Base-by-base conservation (phyloP, 768 basidiomycete species). In the Hypholoma sublateritium region DNA sequence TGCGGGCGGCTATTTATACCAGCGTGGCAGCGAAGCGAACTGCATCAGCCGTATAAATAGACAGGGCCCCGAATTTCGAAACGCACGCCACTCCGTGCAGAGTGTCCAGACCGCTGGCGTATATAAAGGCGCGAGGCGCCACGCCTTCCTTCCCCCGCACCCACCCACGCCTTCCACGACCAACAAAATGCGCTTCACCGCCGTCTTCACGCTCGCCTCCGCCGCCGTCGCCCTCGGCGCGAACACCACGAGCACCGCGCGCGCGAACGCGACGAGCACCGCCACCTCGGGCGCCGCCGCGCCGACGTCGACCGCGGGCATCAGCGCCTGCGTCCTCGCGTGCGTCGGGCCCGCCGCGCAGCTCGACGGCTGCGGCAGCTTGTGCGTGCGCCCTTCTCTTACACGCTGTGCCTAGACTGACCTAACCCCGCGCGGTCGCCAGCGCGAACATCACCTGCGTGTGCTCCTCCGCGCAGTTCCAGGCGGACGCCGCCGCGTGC, bases 381-480 rank as follows among this genome's bases (percentile, higher is more conserved):
- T 46, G 45, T 46, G 17, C 14, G 45, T 19, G n/a, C 45, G 45
- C 17, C 13, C 5, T 41, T 50, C 8, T 14, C 22, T 24, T 7
- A 6, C 17, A 17, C 41, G 41, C 39, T 36, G n/a, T n/a, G n/a
- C n/a, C n/a, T n/a, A n/a, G n/a, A n/a, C n/a, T n/a, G n/a, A n/a
- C n/a, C n/a, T n/a, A n/a, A n/a, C n/a, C n/a, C n/a, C n/a, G n/a
- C n/a, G n/a, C n/a, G n/a, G 7, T 36, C 35, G 14, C 7, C 35
- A 63, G 60, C 51, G 42, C 60, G 24, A 48, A 68, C 28, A 0
- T 42, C 7, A 0, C 46, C 3, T 68, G 67, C 46, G 43, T 68
- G 9, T 68, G 67, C 51, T 34, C 51, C 1, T 61, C 51, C 1
- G 4, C 37, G 4, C 50, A 60, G 35, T 68, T 65, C 65, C 60